Evolutionary conservation across 1,284 basidiomycete genomes (phyloP), one percentile per base, ranked within the genome.

Genomic region (Cutaneotrichosporon arboriforme): DNA sequence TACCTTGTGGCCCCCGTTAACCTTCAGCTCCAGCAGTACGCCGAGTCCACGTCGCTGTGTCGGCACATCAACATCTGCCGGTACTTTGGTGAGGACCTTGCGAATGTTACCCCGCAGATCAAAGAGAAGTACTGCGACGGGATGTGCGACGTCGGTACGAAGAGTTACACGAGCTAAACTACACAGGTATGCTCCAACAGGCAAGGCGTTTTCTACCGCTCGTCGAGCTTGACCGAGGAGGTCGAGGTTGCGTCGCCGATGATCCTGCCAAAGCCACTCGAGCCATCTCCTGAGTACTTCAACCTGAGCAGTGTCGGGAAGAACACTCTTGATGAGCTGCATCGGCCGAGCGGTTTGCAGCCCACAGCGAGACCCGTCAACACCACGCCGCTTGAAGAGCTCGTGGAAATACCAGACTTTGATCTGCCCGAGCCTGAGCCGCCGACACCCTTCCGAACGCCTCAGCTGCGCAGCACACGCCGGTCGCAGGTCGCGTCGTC

Each of bases 41-140:
- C 84, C 2, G 88, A 92, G 68, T 81, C 79, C 45, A 74, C 77
- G 1, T 72, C 76, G 1, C 67, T 79, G 3, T 92, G 89, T 68
- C 78, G 90, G 34, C 89, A 93, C 74, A 77, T 90, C 21, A 77
- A 79, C 3, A 84, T 91, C 52, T 90, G 89, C 64, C 81, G 82
- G 39, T 90, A 88, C 67, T 91, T 93, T 64, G 89, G 87, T 0
- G 90, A 92, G 69, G 65, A 70, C 3, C 82, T 90, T 39, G 80
- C 87, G 59, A 67, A 75, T 3, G 72, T 67, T 4, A 78, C 87
- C 57, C 59, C 75, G 2, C 77, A 76, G 7, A 61, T 79, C 4
- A 69, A 80, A 47, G 78, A 79, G 53, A 66, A 69, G 4, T 84
- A 88, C 60, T 93, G 90, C 64, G 72, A 85, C 53, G 77, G 78